Evolutionary conservation across 2,329 filamentous ascomycete species (phyloP).

Genomic region (Monilinia laxa): DNA sequence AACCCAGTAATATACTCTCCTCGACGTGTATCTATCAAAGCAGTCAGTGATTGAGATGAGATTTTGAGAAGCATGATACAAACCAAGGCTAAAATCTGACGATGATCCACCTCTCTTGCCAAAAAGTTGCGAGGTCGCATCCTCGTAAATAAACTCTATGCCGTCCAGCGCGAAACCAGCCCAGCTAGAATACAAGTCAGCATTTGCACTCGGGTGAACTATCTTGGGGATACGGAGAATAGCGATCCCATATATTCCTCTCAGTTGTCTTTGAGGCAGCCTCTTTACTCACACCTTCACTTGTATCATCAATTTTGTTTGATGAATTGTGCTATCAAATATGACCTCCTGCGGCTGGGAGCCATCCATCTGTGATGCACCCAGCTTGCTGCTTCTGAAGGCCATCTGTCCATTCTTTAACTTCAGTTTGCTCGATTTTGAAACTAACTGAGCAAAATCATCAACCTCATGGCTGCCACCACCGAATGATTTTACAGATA

Average conservation of each 20-base stretch:
- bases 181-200: slow-evolving; percentile 18
- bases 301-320: slow-evolving; percentile 71
- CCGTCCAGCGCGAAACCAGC: slow-evolving; percentile 72
- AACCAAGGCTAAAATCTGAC: slow-evolving; percentile 74
- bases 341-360: slow-evolving; percentile 71
- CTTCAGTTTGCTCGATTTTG: slow-evolving; percentile 72
- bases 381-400: slow-evolving; percentile 73
- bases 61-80: slow-evolving; percentile 39
- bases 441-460: slow-evolving; percentile 68
- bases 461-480: slow-evolving; percentile 72
- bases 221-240: background rate
- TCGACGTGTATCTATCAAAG: slow-evolving; percentile 66
- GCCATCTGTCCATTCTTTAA: slow-evolving; percentile 72
- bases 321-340: slow-evolving; percentile 65
- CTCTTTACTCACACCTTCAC: slow-evolving; percentile 68
- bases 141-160: slow-evolving; percentile 90
- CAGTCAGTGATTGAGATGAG: slow-evolving; percentile 8
- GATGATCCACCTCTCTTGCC: slow-evolving; percentile 73
- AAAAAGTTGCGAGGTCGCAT: slow-evolving; percentile 79
- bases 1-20: slow-evolving; percentile 90
- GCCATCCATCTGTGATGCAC: slow-evolving; percentile 68
- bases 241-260: background rate
- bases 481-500: slow-evolving; percentile 74
- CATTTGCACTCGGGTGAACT: background rate
- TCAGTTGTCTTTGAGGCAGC: background rate